Evolutionary conservation across 2,329 filamentous ascomycete genomes (phyloP).

Genomic region (Bipolaris cookei): DNA sequence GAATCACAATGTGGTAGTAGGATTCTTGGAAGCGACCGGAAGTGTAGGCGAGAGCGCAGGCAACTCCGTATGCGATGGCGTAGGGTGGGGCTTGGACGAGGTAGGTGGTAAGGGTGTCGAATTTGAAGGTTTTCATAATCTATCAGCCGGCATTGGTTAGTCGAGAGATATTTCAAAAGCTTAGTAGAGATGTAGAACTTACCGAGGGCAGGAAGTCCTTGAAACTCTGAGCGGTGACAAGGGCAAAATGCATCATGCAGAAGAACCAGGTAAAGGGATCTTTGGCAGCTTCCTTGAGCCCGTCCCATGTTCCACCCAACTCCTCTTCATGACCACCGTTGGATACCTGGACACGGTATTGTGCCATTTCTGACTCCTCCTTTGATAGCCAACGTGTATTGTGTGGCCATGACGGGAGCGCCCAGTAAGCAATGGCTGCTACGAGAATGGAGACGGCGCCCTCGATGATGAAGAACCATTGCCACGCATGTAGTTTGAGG

Average conservation of each 20-base stretch:
- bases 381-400: conserved; percentile 21
- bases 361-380: conserved; percentile 33
- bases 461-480: conserved; percentile 62
- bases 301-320: conserved; percentile 50
- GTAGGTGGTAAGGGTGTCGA: conserved; percentile 41
- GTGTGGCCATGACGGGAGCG: conserved; percentile 33
- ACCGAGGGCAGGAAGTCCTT: conserved; percentile 44
- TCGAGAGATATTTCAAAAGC: background rate
- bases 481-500: conserved; percentile 45
- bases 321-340: conserved; percentile 49
- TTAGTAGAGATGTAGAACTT: background rate
- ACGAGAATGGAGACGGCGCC: conserved; percentile 59
- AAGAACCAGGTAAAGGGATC: conserved; percentile 53
- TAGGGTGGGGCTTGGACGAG: conserved; percentile 54
- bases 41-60: conserved; percentile 34
- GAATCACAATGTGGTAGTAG: conserved; percentile 37
- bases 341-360: conserved; percentile 39
- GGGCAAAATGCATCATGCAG: conserved; percentile 49
- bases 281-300: conserved; percentile 46
- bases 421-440: conserved; percentile 42
- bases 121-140: conserved; percentile 33
- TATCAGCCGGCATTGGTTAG: background rate
- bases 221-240: conserved; percentile 43
- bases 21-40: conserved; percentile 41
- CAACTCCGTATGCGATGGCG: conserved; percentile 36